Base-by-base conservation (phyloP, 2,329 filamentous ascomycete species). In the Verticillium albo-atrum region DNA sequence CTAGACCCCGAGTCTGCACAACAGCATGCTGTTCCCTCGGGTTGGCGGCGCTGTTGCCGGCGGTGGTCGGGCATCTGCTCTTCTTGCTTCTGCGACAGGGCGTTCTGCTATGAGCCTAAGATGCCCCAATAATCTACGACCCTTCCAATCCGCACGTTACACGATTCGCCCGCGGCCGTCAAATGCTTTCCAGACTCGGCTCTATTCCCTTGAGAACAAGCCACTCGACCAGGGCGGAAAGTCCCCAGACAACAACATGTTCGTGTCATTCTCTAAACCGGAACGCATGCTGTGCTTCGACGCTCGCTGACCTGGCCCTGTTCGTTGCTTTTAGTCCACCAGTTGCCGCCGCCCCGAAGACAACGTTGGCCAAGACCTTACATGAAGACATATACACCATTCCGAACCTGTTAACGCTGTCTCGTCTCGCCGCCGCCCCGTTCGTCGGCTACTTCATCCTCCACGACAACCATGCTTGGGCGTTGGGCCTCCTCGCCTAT, bases 341-440 rank as follows among this genome's bases (percentile, higher is more conserved):
- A 23, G 42, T 20, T 26, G 42, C 42, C 6, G 15, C 25, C 28
- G 14, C 9, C 9, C 51, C 51, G 25, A 28, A 20, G 51, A 27
- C 51, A 26, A 53, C 14, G 5, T 28, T 51, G 15, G 17, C 25
- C 10, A 57, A 52, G 23, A 60, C 60, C 15, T 42, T 73, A 9
- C 91, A 89, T 71, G 95, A 99, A 76, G 92, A 99, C 71, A 97
- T 99, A 70, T 97, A 96, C 78, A 99, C 92, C 35, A 71, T 99
- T n/a, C 95, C 95, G 47, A 99, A 99, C 72, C 81, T 96, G 62
- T 83, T 99, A 57, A 99, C 95, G 1, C 88, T 94, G 65, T 91
- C 92, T 2, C 90, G 95, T 3, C 85, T 99, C 42, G 72, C 91
- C 56, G 89, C 91, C 1, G 91, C 95, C 1, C 95, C 95, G 0